phyloP scores from a whole-genome alignment of 1,284 basidiomycete genomes.

The Ganoderma sp. region DNA sequence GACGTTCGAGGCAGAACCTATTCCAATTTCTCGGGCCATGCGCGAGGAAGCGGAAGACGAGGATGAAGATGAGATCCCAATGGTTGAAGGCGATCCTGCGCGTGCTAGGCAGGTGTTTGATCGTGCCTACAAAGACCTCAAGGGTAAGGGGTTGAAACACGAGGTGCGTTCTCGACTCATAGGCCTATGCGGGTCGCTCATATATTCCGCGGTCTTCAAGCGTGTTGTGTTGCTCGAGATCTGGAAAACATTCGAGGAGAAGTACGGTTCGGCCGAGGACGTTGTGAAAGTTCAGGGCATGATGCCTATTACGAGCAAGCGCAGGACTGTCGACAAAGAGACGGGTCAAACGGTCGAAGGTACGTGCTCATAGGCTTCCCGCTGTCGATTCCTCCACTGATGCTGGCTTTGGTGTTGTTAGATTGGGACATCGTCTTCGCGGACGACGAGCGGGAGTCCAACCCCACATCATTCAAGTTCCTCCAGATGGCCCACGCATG shows the following conservation, averaged over 20 bases:
- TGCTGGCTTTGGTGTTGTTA: conserved; percentile 54
- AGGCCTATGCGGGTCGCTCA: conserved; percentile 6
- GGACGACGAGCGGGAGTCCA: conserved; percentile 91
- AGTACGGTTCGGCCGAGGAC: conserved; percentile 73
- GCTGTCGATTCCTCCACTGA: neutral
- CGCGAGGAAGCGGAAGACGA: conserved; percentile 81
- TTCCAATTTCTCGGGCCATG: conserved; percentile 65
- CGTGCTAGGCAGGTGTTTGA: conserved; percentile 81
- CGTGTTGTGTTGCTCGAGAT: conserved; percentile 89
- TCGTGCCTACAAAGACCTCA: conserved; percentile 85
- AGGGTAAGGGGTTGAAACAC: conserved; percentile 79
- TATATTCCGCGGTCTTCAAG: conserved; percentile 44
- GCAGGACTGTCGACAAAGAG: conserved; percentile 82
- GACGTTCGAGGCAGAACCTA: conserved; percentile 75
- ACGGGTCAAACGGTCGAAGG: conserved; percentile 88
- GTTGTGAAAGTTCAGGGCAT: conserved; percentile 82
- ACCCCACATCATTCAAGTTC: conserved; percentile 93
- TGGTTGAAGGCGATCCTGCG: conserved; percentile 54
- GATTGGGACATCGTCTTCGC: conserved; percentile 95
- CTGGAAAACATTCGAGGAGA: conserved; percentile 91
- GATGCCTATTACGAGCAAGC: conserved; percentile 91
- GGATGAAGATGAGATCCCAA: conserved; percentile 34
- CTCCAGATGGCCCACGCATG: conserved; percentile 93
- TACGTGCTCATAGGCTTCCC: conserved; percentile 43
- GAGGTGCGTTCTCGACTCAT: conserved; percentile 61